phyloP scores from a whole-genome alignment of 768 basidiomycete genomes.

The Trametes punicea region DNA sequence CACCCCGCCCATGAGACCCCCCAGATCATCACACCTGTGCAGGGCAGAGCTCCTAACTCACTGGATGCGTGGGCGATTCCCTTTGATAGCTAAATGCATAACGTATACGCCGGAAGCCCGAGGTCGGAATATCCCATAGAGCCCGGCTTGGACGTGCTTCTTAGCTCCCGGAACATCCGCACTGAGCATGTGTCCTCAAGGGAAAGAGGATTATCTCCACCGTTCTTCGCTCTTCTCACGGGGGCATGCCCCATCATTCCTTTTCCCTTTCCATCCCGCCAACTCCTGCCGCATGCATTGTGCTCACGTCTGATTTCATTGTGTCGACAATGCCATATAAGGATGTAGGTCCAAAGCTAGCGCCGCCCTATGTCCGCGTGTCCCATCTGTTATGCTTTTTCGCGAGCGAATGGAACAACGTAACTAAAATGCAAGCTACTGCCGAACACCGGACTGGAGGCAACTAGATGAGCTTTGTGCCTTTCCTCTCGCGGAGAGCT shows the following conservation, averaged over 20 bases:
- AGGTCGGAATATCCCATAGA: conserved; percentile 13
- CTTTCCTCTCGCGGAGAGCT: background rate
- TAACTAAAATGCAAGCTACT: background rate
- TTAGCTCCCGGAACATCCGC: background rate
- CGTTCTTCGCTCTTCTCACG: conserved; percentile 15
- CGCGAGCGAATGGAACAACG: conserved; percentile 3
- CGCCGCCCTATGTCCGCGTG: conserved; percentile 4
- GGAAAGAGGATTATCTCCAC: conserved; percentile 22
- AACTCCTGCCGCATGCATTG: conserved; percentile 17
- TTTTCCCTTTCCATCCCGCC: conserved; percentile 5
- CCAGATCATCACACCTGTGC: conserved; percentile 14
- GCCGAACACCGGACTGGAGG: conserved; percentile 3
- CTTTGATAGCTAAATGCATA: conserved; percentile 23
- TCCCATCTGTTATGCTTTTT: conserved; percentile 6
- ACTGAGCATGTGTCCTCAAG: conserved; percentile 8
- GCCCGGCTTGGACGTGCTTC: conserved; percentile 12
- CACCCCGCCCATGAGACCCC: background rate
- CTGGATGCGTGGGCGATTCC: conserved; percentile 8
- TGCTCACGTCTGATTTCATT: conserved; percentile 23
- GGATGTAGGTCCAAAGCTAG: conserved; percentile 19
- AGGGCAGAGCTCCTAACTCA: conserved; percentile 5
- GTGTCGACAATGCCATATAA: conserved; percentile 18
- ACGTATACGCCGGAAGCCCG: conserved; percentile 15
- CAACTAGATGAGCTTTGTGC: conserved; percentile 9
- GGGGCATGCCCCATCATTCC: conserved; percentile 12